Base-by-base conservation (phyloP, 2,329 filamentous ascomycete genomes). In the Ambrosiella beaveri region DNA sequence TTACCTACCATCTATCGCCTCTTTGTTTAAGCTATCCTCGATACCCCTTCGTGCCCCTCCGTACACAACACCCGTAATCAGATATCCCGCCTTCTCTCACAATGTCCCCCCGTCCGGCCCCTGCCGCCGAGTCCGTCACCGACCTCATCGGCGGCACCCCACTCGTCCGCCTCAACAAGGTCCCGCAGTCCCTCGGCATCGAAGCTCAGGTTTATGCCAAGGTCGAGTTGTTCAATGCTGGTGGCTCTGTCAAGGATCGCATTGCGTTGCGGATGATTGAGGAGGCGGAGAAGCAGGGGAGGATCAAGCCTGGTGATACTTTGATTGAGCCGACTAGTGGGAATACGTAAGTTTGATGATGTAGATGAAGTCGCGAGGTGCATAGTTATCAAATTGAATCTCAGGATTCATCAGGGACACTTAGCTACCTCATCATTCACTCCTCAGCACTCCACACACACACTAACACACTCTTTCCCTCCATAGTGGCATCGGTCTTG, bases 191-290 rank as follows among this genome's bases (percentile, higher is more conserved):
- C 57, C 77, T 95, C 17, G 91, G 91, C 57, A 86, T 98, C 66
- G 82, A 93, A 69, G 87, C 86, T 59, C 84, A 88, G 57, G 85
- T 96, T 54, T 95, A 91, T 70, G 90, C 84, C 62, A 96, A 96
- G 72, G 79, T 90, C 60, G 90, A 96, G 72, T 82, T 89, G 61
- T 95, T 95, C 78, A 95, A 94, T 73, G 88, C 90, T 11, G 90
- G 90, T 59, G 90, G 90, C 63, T 93, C 86, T 68, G 86, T 95
- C 67, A 96, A 96, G 72, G 90, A 96, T 72, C 80, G 90, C 61
- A 98, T 98, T 68, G 93, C 93, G 19, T 74, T 96, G 68, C 86
- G 93, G 67, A 98, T 98, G 93, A 86, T 98, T 62, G 90, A 97
- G 72, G 86, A 91, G 70, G 93, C 93, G 12, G 93, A 98, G 77